A percentile compares a stretch with the other conserved stretches of the same genome.
phyloP scores from a whole-genome alignment of 805 yeast species.

The Zygoascus tannicola region DNA sequence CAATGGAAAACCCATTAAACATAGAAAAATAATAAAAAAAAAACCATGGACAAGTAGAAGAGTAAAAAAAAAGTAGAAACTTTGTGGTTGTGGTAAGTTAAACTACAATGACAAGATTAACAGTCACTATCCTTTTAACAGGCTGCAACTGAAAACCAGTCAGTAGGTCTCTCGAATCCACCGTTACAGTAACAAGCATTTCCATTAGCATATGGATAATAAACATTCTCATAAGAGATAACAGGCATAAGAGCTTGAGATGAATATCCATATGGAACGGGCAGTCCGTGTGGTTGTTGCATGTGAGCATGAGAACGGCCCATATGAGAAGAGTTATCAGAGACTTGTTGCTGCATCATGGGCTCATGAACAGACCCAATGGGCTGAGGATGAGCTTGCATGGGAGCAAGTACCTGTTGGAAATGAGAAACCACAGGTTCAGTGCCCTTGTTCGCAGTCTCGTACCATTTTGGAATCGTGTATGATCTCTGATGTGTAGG shows the following conservation, averaged over 20 bases:
- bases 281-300: no score
- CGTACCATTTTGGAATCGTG: constrained; percentile 23
- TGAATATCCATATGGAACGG: not conserved
- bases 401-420: constrained; percentile 10
- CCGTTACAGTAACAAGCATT: not conserved
- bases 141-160: constrained; percentile 4
- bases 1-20: no score
- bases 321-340: not conserved
- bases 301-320: not conserved
- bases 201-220: not conserved
- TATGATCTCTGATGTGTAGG: constrained; percentile 12
- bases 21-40: no score
- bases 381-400: not conserved
- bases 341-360: not conserved
- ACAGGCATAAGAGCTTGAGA: not conserved
- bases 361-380: not conserved
- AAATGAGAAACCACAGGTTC: constrained; percentile 16
- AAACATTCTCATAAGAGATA: not conserved
- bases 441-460: constrained; percentile 10
- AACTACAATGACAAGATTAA: no score
- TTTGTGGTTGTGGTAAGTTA: no score
- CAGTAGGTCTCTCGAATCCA: not conserved
- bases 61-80: no score
- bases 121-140: no score
- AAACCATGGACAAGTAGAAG: no score